phyloP scores from a whole-genome alignment of 2,329 filamentous ascomycete species.

The Emmonsiellopsis sp. region DNA sequence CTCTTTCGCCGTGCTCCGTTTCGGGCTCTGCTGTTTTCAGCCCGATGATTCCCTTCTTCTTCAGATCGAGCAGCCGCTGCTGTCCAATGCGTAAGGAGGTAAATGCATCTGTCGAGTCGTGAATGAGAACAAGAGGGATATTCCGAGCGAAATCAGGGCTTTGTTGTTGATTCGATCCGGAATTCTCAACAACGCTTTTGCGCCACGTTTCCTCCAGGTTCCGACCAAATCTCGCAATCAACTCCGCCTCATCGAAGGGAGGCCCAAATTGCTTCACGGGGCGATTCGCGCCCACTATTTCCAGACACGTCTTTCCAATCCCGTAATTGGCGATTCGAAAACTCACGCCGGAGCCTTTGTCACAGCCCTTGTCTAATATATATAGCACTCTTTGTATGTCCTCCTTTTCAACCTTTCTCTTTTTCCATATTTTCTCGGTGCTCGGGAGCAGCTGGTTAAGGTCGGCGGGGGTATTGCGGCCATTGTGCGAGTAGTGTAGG shows the following conservation, averaged over 20 bases:
- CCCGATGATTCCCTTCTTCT: constrained; percentile 28
- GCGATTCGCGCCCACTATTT: constrained; percentile 14
- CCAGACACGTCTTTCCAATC: constrained; percentile 30
- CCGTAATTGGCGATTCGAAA: constrained; percentile 36
- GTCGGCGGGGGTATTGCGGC: constrained; percentile 54
- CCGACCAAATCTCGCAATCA: constrained; percentile 44
- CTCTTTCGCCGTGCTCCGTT: constrained; percentile 4
- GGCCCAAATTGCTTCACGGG: constrained; percentile 7
- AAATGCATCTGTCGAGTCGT: constrained; percentile 28
- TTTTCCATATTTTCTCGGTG: constrained; percentile 63
- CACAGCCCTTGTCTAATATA: constrained; percentile 26
- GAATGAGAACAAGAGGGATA: constrained; percentile 26
- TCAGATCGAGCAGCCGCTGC: constrained; percentile 32
- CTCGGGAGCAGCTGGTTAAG: constrained; percentile 52
- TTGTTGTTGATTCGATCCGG: constrained; percentile 20
- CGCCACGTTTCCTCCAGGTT: constrained; percentile 39
- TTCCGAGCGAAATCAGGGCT: constrained; percentile 25
- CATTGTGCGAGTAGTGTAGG: constrained; percentile 62
- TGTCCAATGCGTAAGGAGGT: constrained; percentile 30
- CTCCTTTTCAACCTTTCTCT: constrained; percentile 54
- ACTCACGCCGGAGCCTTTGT: background rate
- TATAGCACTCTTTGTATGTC: constrained; percentile 61
- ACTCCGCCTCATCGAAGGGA: constrained; percentile 35
- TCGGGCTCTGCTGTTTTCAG: constrained; percentile 18
- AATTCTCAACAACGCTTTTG: constrained; percentile 26